Base-by-base conservation (phyloP, 2,329 filamentous ascomycete genomes). In the Rachicladosporium sp. region DNA sequence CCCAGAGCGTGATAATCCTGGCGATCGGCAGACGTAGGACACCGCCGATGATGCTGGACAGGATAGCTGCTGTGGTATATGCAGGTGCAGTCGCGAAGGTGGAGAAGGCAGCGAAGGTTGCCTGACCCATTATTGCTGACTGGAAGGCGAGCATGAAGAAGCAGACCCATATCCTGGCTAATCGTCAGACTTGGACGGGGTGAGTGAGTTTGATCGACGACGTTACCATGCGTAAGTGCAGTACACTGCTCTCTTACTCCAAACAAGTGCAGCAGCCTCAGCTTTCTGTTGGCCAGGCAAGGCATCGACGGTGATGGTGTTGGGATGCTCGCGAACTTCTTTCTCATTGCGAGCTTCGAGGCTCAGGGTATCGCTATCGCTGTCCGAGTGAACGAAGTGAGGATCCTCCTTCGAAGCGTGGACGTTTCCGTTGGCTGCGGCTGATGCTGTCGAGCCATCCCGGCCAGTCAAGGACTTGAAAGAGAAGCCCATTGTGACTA, bases 1-100 rank as follows among this genome's bases (percentile, higher is more conserved):
- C 79, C 66, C 75, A 82, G 27, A 79, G 66, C 58, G 83, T 75
- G 35, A 81, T 66, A 8, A 80, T 64, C 56, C 82, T 82, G 38
- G 79, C 77, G 46, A 80, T 68, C 1, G 78, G 73, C 6, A 81
- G 68, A 53, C 79, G 78, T 40, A 72, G 67, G 10, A 80, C 68
- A 33, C 75, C 78, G 51, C 65, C 62, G 35, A 79, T 70, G 33
- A 74, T 59, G 43, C 60, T 66, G 9, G 72, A 61, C 11, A 79
- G 63, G 44, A 79, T 71, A 36, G 61, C 60, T 7, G 73, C 69
- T 2, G 71, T 67, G 35, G 45, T 40, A 40, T 46, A 40, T 7
- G 38, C 29, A 8, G 56, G 55, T 2, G 55, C 53, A 1, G 42
- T 41, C 23, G 31, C 12, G 42, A 59, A 59, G 42, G 35, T 40